Percentiles rank a stretch among this genome's conserved stretches.
phyloP scores from a whole-genome alignment of 352 stramenopile species.

The Phytophthora rubi region DNA sequence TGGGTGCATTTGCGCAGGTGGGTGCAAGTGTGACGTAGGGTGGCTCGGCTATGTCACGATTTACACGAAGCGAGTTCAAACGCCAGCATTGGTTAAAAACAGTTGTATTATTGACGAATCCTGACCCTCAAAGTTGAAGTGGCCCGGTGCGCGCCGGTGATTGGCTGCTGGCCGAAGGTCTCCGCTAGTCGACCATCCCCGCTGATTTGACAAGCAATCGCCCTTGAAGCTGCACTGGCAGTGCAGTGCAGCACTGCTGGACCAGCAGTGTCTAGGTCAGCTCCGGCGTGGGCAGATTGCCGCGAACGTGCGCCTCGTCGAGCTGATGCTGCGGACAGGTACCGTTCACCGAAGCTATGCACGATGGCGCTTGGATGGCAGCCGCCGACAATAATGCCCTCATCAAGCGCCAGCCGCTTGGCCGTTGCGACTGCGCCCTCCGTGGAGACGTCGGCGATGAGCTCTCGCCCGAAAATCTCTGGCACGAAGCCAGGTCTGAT shows the following conservation, averaged over 20 bases:
- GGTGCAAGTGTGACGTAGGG: background rate
- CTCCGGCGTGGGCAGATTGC: constrained; percentile 12
- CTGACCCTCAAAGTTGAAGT: background rate
- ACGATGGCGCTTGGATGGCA: constrained; percentile 78
- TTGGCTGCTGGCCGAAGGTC: constrained; percentile 13
- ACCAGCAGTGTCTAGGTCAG: background rate
- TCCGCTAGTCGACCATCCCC: constrained; percentile 5
- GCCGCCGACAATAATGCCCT: constrained; percentile 81
- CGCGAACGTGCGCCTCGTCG: constrained; percentile 59
- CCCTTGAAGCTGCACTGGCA: background rate
- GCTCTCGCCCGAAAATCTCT: constrained; percentile 66
- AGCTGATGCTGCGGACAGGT: constrained; percentile 71
- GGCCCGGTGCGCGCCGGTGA: background rate
- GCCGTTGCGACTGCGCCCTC: constrained; percentile 58
- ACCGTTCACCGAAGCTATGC: constrained; percentile 85
- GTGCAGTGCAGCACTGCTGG: too few relatives aligned
- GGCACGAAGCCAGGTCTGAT: constrained; percentile 76
- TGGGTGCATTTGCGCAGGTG: constrained; percentile 2
- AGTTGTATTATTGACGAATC: background rate
- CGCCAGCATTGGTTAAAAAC: background rate
- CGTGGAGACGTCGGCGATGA: constrained; percentile 87
- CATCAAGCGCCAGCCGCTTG: constrained; percentile 24
- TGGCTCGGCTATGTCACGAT: background rate
- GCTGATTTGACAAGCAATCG: constrained; percentile 3
- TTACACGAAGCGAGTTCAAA: background rate